Conservation (phyloP, 805 yeast genomes). For the Clavispora vitiphila region DNA sequence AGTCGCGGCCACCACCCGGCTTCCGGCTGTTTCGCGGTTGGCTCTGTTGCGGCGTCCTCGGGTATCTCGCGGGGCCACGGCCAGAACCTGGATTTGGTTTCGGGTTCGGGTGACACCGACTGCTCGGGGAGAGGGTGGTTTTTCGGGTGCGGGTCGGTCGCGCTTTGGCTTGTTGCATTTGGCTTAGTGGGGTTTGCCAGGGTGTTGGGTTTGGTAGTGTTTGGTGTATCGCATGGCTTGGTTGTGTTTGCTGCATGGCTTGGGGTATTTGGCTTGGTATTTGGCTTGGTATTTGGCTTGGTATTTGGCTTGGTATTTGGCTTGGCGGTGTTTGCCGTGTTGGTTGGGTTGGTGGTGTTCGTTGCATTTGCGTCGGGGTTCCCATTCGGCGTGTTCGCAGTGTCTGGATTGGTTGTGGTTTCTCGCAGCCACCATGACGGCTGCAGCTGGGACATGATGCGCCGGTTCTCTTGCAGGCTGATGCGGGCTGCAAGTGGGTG, state of each 20-base stretch:
- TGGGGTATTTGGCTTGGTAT: no score
- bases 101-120: background rate
- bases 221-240: no score
- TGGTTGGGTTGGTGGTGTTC: background rate
- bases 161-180: no score
- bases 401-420: background rate
- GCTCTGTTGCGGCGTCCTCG: no score
- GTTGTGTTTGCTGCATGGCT: no score
- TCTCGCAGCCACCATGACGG: slow-evolving; percentile 1
- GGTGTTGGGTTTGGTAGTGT: background rate
- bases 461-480: background rate
- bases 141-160: no score
- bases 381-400: no score
- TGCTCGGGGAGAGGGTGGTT: no score
- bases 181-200: no score
- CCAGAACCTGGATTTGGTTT: background rate
- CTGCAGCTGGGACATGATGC: background rate
- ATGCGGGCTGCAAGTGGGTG: background rate
- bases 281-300: no score
- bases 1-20: background rate
- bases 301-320: background rate
- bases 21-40: background rate
- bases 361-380: no score
- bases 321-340: background rate
- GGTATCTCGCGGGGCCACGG: background rate